These are phyloP conservation scores for Spizellomyces punctatus DNA, from an alignment of 192 early-diverging fungal species.

Conservation along the genomic window DNA sequence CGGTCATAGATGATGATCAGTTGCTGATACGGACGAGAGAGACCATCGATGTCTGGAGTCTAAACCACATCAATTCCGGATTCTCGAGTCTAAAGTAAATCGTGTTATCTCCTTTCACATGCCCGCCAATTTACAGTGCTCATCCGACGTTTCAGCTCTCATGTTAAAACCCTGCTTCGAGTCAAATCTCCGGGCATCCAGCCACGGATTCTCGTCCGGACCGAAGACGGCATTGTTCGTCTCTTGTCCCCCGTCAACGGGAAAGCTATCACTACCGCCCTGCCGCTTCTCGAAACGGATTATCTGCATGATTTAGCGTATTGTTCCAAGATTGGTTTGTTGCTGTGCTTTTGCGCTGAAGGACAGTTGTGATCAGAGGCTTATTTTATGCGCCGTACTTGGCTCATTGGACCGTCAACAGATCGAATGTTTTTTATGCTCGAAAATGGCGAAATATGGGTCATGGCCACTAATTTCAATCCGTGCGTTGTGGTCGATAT, in stretches of 20 bases:
- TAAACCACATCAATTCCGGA: constrained; percentile 54
- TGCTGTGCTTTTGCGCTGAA: not conserved
- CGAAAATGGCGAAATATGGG: constrained; percentile 53
- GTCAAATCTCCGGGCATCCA: constrained; percentile 26
- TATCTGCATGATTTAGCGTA: constrained; percentile 38
- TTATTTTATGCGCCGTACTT: not conserved
- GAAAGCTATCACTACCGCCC: constrained; percentile 49
- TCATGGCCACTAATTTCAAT: constrained; percentile 43
- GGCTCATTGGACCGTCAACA: not conserved
- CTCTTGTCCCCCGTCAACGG: constrained; percentile 45
- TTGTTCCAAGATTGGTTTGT: constrained; percentile 39
- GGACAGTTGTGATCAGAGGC: not conserved
- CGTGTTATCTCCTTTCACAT: not conserved
- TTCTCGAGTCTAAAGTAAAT: constrained; percentile 49
- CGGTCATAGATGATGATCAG: constrained; percentile 44
- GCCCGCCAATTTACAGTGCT: not conserved
- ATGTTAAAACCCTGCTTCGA: constrained; percentile 17
- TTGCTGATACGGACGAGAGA: constrained; percentile 42
- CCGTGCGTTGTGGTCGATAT: constrained; percentile 55
- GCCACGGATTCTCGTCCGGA: constrained; percentile 41
- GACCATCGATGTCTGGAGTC: constrained; percentile 43
- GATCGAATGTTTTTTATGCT: constrained; percentile 55
- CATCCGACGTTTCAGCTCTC: constrained; percentile 30
- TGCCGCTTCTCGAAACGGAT: constrained; percentile 57
- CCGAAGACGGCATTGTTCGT: constrained; percentile 53